Evolutionary conservation across 441 rosid genomes (phyloP), one percentile per base, ranked within the genome.

Genomic region (Jatropha podagrica): DNA sequence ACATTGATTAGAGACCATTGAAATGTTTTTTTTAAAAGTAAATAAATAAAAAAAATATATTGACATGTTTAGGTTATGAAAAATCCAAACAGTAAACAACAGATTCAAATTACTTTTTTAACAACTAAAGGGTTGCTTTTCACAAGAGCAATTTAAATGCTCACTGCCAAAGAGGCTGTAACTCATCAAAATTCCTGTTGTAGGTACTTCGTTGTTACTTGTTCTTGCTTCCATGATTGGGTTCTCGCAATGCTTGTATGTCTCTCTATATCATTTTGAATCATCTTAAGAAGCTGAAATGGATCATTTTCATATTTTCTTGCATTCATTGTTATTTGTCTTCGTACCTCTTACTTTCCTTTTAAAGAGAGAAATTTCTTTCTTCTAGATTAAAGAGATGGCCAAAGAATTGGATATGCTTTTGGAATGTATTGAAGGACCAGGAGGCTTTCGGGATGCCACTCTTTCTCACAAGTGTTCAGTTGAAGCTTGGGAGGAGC

Each of bases 381-480:
- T 77, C 73, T 71, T 83, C 71, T 85, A 95, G 99, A 82, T 96
- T 77, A 90, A 88, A 81, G 97, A 88, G 86, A 89, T 91, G 98
- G 85, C 84, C 68, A 87, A 81, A 69, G 94, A 93, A 79, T 79
- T 93, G 88, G 97, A 91, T 83, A 63, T 74, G 13, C 98, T 96
- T 85, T 75, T 96, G 78, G 81, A 86, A 75, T 86, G 84, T 75
- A 90, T 92, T 78, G 93, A 91, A 87, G 90, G 77, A 86, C 79
- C 86, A 37, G 99, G 97, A 72, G 99, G 98, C 74, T 89, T 89
- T 81, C 83, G 76, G 85, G 98, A 96, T 83, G 89, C 90, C 71
- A 89, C 92, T 71, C 81, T 86, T 78, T 84, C 79, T 42, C 91
- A 86, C 81, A 88, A 82, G 84, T 76, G 78, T 81, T 79, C 87